Percentiles rank a stretch among this genome's conserved stretches.
These are phyloP conservation scores for Symbiodinium pilosum DNA, from an alignment of 73 alveolate genomes.

Conservation along the genomic window DNA sequence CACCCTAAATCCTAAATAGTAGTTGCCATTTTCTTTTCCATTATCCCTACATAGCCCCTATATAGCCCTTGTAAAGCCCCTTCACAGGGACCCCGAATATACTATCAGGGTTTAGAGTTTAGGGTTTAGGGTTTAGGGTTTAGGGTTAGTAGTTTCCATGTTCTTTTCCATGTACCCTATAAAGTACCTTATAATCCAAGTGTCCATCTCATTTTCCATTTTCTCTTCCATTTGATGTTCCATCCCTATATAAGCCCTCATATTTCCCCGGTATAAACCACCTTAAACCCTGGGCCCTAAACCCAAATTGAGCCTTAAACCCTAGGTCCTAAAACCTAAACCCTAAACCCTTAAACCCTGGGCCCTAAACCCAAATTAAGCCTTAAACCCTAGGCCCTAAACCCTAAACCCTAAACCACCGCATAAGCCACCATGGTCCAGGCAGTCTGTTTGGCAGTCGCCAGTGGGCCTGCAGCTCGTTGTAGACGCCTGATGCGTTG, in stretches of 20 bases:
- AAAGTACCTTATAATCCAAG: too few species aligned
- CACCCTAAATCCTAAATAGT: not conserved
- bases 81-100: not conserved
- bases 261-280: too few species aligned
- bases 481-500: not conserved
- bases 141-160: too few species aligned
- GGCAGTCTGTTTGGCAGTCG: constrained; percentile 40
- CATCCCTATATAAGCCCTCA: too few species aligned
- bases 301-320: not conserved
- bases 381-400: not conserved
- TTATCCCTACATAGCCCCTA: not conserved
- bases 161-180: too few species aligned
- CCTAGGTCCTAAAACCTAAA: not conserved
- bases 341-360: not conserved
- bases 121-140: too few species aligned
- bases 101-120: too few species aligned
- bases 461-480: constrained; percentile 85
- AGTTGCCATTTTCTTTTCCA: not conserved
- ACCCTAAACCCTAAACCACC: not conserved
- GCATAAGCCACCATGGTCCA: not conserved
- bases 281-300: too few species aligned
- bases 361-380: not conserved
- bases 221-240: too few species aligned
- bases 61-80: not conserved
- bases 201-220: too few species aligned